Evolutionary conservation across 129 eudicot species (phyloP).

Genomic region (Escallonia rubra): DNA sequence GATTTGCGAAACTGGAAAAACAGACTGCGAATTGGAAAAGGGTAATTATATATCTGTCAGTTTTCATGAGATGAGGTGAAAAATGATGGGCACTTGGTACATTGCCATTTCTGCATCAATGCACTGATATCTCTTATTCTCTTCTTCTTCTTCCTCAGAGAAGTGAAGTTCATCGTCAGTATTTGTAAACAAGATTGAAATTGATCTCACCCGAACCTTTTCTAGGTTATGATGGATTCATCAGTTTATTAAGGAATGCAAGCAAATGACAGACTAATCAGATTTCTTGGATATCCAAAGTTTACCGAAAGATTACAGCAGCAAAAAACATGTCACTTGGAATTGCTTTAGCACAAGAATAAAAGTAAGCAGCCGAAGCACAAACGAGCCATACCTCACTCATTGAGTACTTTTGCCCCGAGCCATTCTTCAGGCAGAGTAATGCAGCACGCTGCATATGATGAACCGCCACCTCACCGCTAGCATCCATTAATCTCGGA

Average conservation of each 20-base stretch:
- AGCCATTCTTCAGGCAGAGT: conserved; percentile 31
- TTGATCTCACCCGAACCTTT: background rate
- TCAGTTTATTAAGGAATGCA: background rate
- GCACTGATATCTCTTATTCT: too few relatives aligned
- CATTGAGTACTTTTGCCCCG: conserved; percentile 16
- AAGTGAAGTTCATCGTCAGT: too few relatives aligned
- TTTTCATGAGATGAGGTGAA: background rate
- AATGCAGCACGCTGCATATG: conserved; percentile 46
- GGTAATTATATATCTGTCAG: background rate
- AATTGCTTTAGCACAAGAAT: background rate
- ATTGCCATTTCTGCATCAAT: background rate
- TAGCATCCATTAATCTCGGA: conserved; percentile 22
- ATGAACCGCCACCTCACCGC: conserved; percentile 17
- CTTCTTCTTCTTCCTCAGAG: too few relatives aligned
- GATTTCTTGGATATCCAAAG: background rate
- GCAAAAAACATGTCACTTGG: background rate
- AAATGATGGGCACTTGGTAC: background rate
- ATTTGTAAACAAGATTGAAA: too few relatives aligned
- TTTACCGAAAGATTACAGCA: background rate
- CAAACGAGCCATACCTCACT: conserved; percentile 27
- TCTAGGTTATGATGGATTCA: background rate
- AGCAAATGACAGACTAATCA: background rate
- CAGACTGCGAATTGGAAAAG: background rate
- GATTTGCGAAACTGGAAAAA: background rate
- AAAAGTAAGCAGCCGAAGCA: too few relatives aligned